Evolutionary conservation across 305 asterid genomes (phyloP), one percentile per base, ranked within the genome.

Genomic region (Rubia occidens): DNA sequence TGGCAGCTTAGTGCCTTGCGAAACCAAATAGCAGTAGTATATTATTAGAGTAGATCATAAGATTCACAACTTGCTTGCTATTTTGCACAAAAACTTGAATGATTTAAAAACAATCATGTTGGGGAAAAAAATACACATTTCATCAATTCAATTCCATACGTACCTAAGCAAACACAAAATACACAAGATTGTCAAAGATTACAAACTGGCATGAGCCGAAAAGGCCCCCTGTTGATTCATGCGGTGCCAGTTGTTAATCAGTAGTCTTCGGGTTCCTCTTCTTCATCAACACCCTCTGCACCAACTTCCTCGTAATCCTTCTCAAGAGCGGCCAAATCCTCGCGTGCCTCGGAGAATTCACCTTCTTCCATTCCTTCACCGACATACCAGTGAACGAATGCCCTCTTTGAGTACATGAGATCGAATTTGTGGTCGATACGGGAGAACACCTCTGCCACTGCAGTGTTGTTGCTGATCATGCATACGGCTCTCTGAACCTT

Each of bases 311-410:
- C 79, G 15, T 75, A 75, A 64, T 75, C 78, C 62, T 75, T 75
- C 66, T 75, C 78, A 5, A 75, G 78, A 13, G 78, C 75, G 17
- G 79, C 79, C 37, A 76, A 72, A 54, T 76, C 79, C 55, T 76
- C 79, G 9, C 79, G 79, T 15, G 79, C 79, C 65, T 76, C 79
- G 14, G 79, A 76, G 70, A 76, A 76, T 45, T 76, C 79, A 10
- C 79, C 79, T 71, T 76, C 79, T 64, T 76, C 79, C 79, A 76
- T 76, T 18, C 79, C 79, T 65, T 76, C 79, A 39, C 79, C 79
- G 15, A 76, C 79, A 40, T 76, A 76, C 79, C 79, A 76, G 64
- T 76, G 79, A 49, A 76, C 79, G 6, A 76, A 76, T 11, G 79
- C 79, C 61, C 79, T 71, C 72, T 76, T 76, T 17, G 73, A 56